Percentiles rank a stretch among this genome's conserved stretches.
phyloP scores from a whole-genome alignment of 768 basidiomycete genomes.

The Psilocybe cubensis region DNA sequence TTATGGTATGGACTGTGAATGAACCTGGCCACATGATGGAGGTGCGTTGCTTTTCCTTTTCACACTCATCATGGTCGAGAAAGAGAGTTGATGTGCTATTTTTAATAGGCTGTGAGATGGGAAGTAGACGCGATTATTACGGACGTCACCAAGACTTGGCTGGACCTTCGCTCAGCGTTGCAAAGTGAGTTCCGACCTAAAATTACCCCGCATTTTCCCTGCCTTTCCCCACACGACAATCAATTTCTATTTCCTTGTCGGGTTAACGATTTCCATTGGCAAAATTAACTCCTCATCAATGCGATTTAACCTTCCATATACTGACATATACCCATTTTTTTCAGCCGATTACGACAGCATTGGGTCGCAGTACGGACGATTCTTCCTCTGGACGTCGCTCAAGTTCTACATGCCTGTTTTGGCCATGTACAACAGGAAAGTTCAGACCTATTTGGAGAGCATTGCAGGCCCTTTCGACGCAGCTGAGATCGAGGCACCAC shows the following conservation, averaged over 20 bases:
- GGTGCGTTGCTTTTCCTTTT: conserved; percentile 44
- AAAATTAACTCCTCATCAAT: background rate
- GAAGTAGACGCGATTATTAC: conserved; percentile 79
- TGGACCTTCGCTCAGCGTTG: conserved; percentile 63
- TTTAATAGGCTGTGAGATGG: conserved; percentile 73
- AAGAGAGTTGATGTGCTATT: conserved; percentile 6
- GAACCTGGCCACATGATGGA: conserved; percentile 88
- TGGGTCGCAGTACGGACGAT: conserved; percentile 60
- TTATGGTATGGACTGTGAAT: conserved; percentile 99
- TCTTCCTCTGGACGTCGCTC: conserved; percentile 76
- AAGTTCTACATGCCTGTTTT: conserved; percentile 60
- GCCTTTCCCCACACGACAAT: background rate
- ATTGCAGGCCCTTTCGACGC: conserved; percentile 58
- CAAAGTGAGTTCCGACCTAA: conserved; percentile 44
- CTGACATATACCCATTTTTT: background rate
- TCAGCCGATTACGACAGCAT: conserved; percentile 72
- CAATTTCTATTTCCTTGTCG: background rate
- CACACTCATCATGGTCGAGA: conserved; percentile 1
- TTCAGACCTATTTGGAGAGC: conserved; percentile 44
- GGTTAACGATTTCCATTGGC: background rate
- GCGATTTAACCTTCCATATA: background rate
- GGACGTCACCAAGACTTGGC: conserved; percentile 71
- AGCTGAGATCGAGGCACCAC: conserved; percentile 3
- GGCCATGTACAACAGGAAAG: conserved; percentile 26
- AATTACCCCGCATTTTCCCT: background rate